Percentiles rank a stretch among this genome's conserved stretches.
phyloP scores from a whole-genome alignment of 768 basidiomycete genomes.

The Macrolepiota fuliginosa region DNA sequence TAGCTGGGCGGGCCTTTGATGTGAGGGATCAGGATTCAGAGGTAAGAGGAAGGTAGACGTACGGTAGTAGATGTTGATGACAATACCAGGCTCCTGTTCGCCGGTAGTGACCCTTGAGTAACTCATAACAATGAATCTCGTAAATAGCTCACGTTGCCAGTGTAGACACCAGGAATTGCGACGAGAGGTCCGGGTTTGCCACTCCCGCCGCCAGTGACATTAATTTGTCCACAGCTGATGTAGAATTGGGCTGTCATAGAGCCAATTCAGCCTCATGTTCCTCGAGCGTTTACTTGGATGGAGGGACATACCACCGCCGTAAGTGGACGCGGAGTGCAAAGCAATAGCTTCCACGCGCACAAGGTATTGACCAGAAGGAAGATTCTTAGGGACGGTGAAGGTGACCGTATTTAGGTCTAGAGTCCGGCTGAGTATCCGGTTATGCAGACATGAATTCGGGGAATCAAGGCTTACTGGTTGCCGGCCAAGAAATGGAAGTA shows the following conservation, averaged over 20 bases:
- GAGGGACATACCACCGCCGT: conserved; percentile 29
- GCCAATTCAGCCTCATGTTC: background rate
- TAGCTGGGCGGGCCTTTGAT: background rate
- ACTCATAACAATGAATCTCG: background rate
- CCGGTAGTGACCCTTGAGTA: background rate
- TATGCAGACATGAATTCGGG: background rate
- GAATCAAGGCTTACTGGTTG: conserved; percentile 22
- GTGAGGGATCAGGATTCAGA: background rate
- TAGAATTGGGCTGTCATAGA: conserved; percentile 25
- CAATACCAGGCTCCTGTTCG: conserved; percentile 17
- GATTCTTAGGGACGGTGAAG: conserved; percentile 33
- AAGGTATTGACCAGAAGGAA: conserved; percentile 37
- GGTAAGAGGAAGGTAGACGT: background rate
- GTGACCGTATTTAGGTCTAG: conserved; percentile 18
- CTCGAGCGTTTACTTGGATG: background rate
- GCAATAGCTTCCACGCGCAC: conserved; percentile 40
- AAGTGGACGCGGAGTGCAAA: conserved; percentile 32
- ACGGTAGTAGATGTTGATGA: conserved; percentile 21
- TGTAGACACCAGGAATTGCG: conserved; percentile 27
- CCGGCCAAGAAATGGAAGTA: conserved; percentile 35
- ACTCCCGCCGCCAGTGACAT: conserved; percentile 30
- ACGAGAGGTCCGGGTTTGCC: conserved; percentile 24
- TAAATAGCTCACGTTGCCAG: conserved; percentile 19
- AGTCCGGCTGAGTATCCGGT: background rate
- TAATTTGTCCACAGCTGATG: conserved; percentile 35